Evolutionary conservation across 2,329 filamentous ascomycete species (phyloP), one percentile per base, ranked within the genome.

Genomic region (Ophiostoma sp.): DNA sequence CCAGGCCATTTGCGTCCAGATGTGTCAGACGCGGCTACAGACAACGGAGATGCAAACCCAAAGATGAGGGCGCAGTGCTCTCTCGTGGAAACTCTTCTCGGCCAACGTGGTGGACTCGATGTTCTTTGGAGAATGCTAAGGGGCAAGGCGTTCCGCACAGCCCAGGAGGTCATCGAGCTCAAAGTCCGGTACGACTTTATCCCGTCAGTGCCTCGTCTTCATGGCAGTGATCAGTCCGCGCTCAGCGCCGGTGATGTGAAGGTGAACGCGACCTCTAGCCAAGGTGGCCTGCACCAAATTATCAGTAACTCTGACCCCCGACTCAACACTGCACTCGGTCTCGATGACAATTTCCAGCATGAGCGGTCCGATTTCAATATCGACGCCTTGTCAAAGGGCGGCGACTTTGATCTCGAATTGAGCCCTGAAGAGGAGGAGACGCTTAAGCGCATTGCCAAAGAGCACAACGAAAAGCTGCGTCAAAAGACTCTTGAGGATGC

Each of bases 51-150:
- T 17, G 23, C 52, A 23, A 27, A 13, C 52, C 11, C 11, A 33
- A 62, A 33, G 57, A 62, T 33, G 57, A 27, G 57, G 27, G 27
- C 41, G 6, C 35, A 44, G 20, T 67, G 31, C 67, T 65, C 70
- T 0, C 79, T 90, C 68, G 79, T 86, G 54, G 81, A 86, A 41
- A 78, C 90, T 36, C 80, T 92, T 70, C 77, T 92, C 60, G 87
- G 85, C 17, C 87, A 90, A 74, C 82, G 81, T 33, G 81, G 67
- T 33, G 78, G 77, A 11, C 78, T 90, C 23, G 83, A 80, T 7
- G 78, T 82, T n/a, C 80, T 92, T 4, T 89, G 84, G 81, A 79
- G 85, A 64, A 79, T 90, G 2, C 80, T 95, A 39, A 83, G 85
- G 67, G 81, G 86, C 57, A 84, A 84, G 72, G 80, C 79, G n/a